A percentile compares a stretch with the other conserved stretches of the same genome.
Evolutionary conservation across 495 filamentous ascomycete species (phyloP).

Genomic region (Penicillium herquei): DNA sequence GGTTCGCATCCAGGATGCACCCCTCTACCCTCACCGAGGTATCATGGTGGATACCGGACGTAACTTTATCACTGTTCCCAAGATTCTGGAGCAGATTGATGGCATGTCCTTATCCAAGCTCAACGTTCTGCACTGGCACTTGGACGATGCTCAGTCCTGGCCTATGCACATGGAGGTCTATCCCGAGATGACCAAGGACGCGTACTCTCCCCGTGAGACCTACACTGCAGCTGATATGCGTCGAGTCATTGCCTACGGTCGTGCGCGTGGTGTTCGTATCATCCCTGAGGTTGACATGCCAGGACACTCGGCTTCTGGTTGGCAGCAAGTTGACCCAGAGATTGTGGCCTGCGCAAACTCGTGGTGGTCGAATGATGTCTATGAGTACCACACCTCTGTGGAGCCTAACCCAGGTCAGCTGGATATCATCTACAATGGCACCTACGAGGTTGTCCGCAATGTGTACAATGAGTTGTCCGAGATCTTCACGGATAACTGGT

Average conservation of each 20-base stretch:
- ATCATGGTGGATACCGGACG: constrained; percentile 53
- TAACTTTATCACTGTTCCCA: constrained; percentile 47
- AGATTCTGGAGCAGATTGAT: constrained; percentile 52
- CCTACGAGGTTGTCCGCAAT: constrained; percentile 50
- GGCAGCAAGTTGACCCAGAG: constrained; percentile 52
- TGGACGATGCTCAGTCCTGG: constrained; percentile 53
- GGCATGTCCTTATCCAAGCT: constrained; percentile 53
- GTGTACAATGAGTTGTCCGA: constrained; percentile 53
- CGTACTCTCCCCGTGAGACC: constrained; percentile 48
- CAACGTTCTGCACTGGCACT: constrained; percentile 53
- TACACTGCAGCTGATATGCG: constrained; percentile 39
- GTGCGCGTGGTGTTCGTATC: constrained; percentile 46
- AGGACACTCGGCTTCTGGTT: constrained; percentile 50
- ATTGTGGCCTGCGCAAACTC: constrained; percentile 52
- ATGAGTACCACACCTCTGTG: constrained; percentile 51
- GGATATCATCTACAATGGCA: constrained; percentile 54
- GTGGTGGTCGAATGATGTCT: constrained; percentile 59
- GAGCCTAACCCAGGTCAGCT: constrained; percentile 57
- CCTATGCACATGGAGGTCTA: constrained; percentile 48
- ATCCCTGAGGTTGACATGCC: constrained; percentile 55
- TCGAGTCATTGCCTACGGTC: constrained; percentile 46
- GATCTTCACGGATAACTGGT: constrained; percentile 53
- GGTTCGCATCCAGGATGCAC: constrained; percentile 45
- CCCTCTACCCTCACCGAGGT: constrained; percentile 49
- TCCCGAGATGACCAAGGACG: constrained; percentile 54